phyloP scores from a whole-genome alignment of 306 rosid species.

The Glycine latifolia region DNA sequence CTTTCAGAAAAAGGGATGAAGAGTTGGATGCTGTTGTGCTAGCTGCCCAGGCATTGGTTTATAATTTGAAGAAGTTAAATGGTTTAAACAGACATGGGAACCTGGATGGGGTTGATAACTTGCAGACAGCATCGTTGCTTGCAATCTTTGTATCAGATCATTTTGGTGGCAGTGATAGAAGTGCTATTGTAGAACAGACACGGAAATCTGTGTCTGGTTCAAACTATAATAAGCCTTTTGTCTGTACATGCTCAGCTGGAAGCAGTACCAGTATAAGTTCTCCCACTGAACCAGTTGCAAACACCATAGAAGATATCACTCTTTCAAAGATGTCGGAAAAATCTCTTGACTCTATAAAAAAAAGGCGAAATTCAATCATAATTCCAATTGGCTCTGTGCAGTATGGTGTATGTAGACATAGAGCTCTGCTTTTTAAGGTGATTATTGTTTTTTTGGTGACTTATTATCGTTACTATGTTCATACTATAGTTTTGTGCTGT shows the following conservation, averaged over 20 bases:
- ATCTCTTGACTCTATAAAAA: slow-evolving; percentile 70
- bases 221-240: slow-evolving; percentile 87
- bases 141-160: slow-evolving; percentile 98
- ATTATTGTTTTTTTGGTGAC: neutral
- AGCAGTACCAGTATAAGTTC: slow-evolving; percentile 53
- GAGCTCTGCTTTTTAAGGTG: slow-evolving; percentile 96
- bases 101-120: slow-evolving; percentile 56
- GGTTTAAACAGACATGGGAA: slow-evolving; percentile 61
- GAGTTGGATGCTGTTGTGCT: slow-evolving; percentile 77
- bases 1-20: slow-evolving; percentile 81
- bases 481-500: slow-evolving; percentile 18
- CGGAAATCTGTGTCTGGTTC: slow-evolving; percentile 89
- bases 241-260: slow-evolving; percentile 93
- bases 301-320: slow-evolving; percentile 60
- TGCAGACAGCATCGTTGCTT: slow-evolving; percentile 79
- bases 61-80: slow-evolving; percentile 69
- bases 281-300: slow-evolving; percentile 52
- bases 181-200: slow-evolving; percentile 74
- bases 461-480: slow-evolving; percentile 25
- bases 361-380: slow-evolving; percentile 66
- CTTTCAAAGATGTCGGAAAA: slow-evolving; percentile 78
- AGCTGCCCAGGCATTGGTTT: slow-evolving; percentile 79
- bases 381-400: slow-evolving; percentile 89
- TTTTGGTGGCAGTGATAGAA: slow-evolving; percentile 94
- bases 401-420: slow-evolving; percentile 96